Conservation (phyloP, 805 yeast genomes). For the Ogataea chonburiensis region DNA sequence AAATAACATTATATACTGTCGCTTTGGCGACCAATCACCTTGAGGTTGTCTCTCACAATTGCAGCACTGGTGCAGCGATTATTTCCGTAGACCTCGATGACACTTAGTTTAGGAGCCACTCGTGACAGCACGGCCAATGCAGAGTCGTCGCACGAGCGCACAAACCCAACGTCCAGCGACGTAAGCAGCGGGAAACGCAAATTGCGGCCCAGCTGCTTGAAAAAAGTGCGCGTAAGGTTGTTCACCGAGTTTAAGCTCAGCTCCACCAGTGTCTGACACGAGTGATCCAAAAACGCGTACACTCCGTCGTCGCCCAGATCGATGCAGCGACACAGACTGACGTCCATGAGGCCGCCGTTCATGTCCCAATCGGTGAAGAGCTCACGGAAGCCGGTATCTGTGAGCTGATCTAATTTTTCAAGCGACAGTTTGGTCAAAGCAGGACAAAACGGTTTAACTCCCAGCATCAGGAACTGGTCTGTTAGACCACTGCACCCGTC, state of each 20-base stretch:
- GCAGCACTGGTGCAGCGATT: conserved; percentile 64
- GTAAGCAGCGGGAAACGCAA: conserved; percentile 57
- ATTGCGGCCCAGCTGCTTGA: conserved; percentile 45
- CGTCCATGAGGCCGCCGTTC: conserved; percentile 57
- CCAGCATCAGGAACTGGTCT: conserved; percentile 57
- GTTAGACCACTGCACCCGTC: conserved; percentile 77
- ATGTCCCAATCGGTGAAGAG: conserved; percentile 58
- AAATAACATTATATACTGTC: conserved; percentile 44
- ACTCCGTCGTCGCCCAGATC: conserved; percentile 64
- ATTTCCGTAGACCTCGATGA: conserved; percentile 80
- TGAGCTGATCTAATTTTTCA: conserved; percentile 57
- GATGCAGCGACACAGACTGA: conserved; percentile 65
- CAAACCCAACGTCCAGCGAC: conserved; percentile 75
- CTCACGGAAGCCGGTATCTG: conserved; percentile 62
- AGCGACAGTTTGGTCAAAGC: conserved; percentile 59
- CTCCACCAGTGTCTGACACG: conserved; percentile 63
- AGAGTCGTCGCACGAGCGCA: conserved; percentile 69
- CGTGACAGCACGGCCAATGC: conserved; percentile 56
- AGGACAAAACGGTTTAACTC: conserved; percentile 56
- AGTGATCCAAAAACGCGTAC: conserved; percentile 58
- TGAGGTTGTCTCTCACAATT: conserved; percentile 49
- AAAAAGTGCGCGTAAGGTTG: conserved; percentile 48
- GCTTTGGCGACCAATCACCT: conserved; percentile 73
- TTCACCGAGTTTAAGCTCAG: conserved; percentile 74
- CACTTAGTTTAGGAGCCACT: conserved; percentile 58